A percentile compares a stretch with the other conserved stretches of the same genome.
phyloP scores from a whole-genome alignment of 2,329 filamentous ascomycete species.

The Exserohilum turcica region DNA sequence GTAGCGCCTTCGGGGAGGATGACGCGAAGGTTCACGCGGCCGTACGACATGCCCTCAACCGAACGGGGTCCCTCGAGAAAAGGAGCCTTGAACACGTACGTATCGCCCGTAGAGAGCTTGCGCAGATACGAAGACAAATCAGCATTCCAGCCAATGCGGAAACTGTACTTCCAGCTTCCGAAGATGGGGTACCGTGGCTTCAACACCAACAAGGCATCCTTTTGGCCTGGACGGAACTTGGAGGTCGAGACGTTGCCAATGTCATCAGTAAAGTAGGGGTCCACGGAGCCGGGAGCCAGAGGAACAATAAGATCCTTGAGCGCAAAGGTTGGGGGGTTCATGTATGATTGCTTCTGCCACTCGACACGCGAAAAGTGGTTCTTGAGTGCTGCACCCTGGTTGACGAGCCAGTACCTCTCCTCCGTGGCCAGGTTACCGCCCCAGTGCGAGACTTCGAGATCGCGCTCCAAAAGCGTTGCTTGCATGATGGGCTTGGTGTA shows the following conservation, averaged over 20 bases:
- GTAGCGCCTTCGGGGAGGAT: slow-evolving; percentile 89
- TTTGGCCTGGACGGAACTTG: slow-evolving; percentile 75
- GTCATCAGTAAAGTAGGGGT: slow-evolving; percentile 93
- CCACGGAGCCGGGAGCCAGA: slow-evolving; percentile 76
- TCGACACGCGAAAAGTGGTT: slow-evolving; percentile 57
- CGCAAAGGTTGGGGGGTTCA: slow-evolving; percentile 76
- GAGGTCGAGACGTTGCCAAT: slow-evolving; percentile 98
- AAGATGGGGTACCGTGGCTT: slow-evolving; percentile 97
- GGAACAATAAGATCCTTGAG: slow-evolving; percentile 83
- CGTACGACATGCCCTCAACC: slow-evolving; percentile 83
- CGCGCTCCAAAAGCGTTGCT: slow-evolving; percentile 78
- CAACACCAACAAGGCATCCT: slow-evolving; percentile 83
- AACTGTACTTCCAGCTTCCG: slow-evolving; percentile 97
- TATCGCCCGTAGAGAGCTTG: slow-evolving; percentile 63
- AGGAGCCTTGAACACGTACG: slow-evolving; percentile 86
- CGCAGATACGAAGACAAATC: slow-evolving; percentile 79
- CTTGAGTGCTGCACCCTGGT: slow-evolving; percentile 76
- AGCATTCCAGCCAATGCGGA: slow-evolving; percentile 94
- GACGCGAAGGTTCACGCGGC: slow-evolving; percentile 76
- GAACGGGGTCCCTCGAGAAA: slow-evolving; percentile 93
- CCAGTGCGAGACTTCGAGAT: slow-evolving; percentile 97
- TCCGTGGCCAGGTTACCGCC: slow-evolving; percentile 95
- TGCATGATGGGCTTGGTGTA: slow-evolving; percentile 91
- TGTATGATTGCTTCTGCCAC: slow-evolving; percentile 63
- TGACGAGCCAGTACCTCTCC: slow-evolving; percentile 86